phyloP scores from a whole-genome alignment of 2,329 filamentous ascomycete genomes.

The Fusarium equiseti region DNA sequence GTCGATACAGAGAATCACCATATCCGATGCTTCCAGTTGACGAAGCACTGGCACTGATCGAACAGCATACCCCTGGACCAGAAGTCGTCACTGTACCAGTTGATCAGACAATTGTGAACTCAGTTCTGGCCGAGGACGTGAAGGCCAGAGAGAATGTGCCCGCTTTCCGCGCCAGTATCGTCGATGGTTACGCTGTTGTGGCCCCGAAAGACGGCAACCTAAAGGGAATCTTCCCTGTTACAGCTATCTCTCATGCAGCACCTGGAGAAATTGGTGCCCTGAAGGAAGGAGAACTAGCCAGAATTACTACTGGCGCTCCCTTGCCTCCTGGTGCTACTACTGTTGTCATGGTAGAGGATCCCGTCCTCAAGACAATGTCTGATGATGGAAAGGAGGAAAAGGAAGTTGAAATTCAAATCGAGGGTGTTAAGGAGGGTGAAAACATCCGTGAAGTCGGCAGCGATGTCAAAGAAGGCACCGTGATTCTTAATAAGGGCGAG shows the following conservation, averaged over 20 bases:
- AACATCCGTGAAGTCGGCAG: constrained; percentile 94
- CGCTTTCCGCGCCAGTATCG: constrained; percentile 94
- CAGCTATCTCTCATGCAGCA: constrained; percentile 86
- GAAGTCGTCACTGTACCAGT: constrained; percentile 70
- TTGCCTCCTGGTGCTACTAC: constrained; percentile 89
- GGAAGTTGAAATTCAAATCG: constrained; percentile 86
- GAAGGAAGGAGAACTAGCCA: constrained; percentile 79
- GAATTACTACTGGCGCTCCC: constrained; percentile 95
- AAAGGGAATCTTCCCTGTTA: constrained; percentile 87
- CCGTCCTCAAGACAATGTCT: constrained; percentile 78
- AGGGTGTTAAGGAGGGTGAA: constrained; percentile 79
- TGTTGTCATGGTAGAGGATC: constrained; percentile 95
- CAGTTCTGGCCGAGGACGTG: constrained; percentile 86
- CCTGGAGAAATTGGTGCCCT: constrained; percentile 75
- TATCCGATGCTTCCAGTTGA: constrained; percentile 92
- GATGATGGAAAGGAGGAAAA: constrained; percentile 87
- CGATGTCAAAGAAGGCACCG: constrained; percentile 77
- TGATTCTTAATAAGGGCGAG: constrained; percentile 81
- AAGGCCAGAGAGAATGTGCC: constrained; percentile 85
- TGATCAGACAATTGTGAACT: constrained; percentile 75
- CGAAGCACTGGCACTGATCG: constrained; percentile 80
- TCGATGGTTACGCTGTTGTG: constrained; percentile 93
- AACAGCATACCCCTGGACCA: constrained; percentile 76
- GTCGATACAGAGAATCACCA: constrained; percentile 85
- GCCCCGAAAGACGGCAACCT: constrained; percentile 72